Percentiles rank a stretch among this genome's conserved stretches.
These are phyloP conservation scores for Termitomyces sp. DNA, from an alignment of 768 basidiomycete species.

Conservation along the genomic window DNA sequence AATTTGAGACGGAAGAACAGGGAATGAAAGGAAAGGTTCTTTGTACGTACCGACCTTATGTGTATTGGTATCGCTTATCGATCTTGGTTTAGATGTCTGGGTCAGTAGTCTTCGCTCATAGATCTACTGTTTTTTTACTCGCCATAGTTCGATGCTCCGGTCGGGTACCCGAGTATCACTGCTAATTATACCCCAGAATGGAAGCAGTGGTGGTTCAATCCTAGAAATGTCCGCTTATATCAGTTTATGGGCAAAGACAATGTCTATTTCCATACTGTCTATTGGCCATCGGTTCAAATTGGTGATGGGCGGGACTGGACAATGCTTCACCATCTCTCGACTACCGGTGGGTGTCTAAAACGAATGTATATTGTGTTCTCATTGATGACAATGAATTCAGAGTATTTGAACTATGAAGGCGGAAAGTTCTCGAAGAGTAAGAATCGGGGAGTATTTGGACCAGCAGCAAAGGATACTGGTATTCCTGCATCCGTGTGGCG, in stretches of 20 bases:
- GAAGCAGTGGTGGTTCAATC: constrained; percentile 97
- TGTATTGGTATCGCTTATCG: not conserved
- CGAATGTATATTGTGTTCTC: not conserved
- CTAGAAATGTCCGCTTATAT: constrained; percentile 82
- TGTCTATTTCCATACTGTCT: constrained; percentile 96
- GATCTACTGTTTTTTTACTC: constrained; percentile 9
- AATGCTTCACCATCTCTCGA: constrained; percentile 87
- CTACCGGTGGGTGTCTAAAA: constrained; percentile 61
- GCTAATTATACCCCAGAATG: constrained; percentile 92
- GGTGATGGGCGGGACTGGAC: constrained; percentile 94
- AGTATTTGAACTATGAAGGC: constrained; percentile 97
- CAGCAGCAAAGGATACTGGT: constrained; percentile 88
- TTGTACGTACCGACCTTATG: constrained; percentile 51
- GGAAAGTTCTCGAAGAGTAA: constrained; percentile 99
- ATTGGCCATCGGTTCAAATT: constrained; percentile 86
- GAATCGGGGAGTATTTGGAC: constrained; percentile 95
- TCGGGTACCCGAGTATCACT: constrained; percentile 97
- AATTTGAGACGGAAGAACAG: constrained; percentile 53
- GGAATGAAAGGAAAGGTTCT: constrained; percentile 94
- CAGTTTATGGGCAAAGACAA: constrained; percentile 99
- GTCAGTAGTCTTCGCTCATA: constrained; percentile 37
- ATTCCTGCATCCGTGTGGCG: constrained; percentile 95
- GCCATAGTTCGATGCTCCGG: constrained; percentile 89
- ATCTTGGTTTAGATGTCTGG: constrained; percentile 72
- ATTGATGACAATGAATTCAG: constrained; percentile 20